A percentile compares a stretch with the other conserved stretches of the same genome.
These are phyloP conservation scores for Pichia californica DNA, from an alignment of 805 yeast species.

Conservation along the genomic window DNA sequence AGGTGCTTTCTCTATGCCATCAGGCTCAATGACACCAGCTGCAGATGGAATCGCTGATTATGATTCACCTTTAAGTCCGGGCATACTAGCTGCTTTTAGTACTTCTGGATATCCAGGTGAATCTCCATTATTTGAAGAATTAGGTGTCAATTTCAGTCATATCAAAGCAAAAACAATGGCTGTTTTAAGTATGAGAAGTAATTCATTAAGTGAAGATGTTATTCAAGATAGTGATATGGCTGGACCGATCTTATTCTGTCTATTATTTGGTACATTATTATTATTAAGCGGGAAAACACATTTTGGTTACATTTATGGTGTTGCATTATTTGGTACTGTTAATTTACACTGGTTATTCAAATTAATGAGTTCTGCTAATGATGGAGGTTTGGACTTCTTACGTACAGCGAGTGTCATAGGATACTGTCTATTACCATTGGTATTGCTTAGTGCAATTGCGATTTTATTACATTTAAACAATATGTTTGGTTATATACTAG, in stretches of 20 bases:
- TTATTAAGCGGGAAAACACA: slow-evolving; percentile 89
- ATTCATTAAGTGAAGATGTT: slow-evolving; percentile 61
- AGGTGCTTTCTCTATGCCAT: slow-evolving; percentile 7
- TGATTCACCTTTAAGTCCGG: slow-evolving; percentile 31
- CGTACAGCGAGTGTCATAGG: slow-evolving; percentile 91
- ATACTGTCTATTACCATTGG: slow-evolving; percentile 87
- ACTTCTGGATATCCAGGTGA: slow-evolving; percentile 94
- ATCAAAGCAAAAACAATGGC: slow-evolving; percentile 79
- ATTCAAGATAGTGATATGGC: slow-evolving; percentile 90
- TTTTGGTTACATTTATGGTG: slow-evolving; percentile 95
- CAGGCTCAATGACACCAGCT: slow-evolving; percentile 8
- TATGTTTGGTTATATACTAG: slow-evolving; percentile 60
- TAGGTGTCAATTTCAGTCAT: slow-evolving; percentile 88
- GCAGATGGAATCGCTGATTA: not conserved
- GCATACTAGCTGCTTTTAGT: slow-evolving; percentile 86
- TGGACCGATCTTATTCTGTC: slow-evolving; percentile 86
- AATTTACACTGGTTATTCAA: slow-evolving; percentile 80
- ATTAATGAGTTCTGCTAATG: slow-evolving; percentile 62
- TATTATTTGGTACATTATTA: slow-evolving; percentile 77
- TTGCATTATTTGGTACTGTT: slow-evolving; percentile 84
- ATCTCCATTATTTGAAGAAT: slow-evolving; percentile 84
- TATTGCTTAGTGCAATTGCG: slow-evolving; percentile 65
- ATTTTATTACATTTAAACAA: slow-evolving; percentile 66
- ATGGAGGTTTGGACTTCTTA: slow-evolving; percentile 39
- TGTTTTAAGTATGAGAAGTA: slow-evolving; percentile 66